Evolutionary conservation across 371 early-diverging fungal species (phyloP).

Genomic region (Mortierella sp.): DNA sequence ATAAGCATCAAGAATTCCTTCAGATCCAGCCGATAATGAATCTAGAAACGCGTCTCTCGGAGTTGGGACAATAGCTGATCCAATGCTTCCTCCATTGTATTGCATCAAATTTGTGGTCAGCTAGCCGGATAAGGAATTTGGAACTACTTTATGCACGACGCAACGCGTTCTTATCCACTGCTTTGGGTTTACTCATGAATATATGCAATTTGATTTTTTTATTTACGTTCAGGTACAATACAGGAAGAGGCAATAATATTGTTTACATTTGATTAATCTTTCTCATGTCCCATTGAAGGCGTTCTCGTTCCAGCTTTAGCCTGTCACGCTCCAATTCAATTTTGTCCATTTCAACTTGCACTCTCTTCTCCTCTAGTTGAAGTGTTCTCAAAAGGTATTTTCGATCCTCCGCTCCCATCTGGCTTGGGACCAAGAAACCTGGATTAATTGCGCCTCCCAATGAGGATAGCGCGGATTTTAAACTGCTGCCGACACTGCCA

Average conservation of each 20-base stretch:
- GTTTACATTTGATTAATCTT: slow-evolving; percentile 8
- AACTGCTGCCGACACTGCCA: neutral
- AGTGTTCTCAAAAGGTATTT: slow-evolving; percentile 23
- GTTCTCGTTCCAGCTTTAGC: slow-evolving; percentile 31
- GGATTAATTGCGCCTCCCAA: neutral
- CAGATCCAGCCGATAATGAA: too few relatives aligned
- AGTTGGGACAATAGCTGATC: slow-evolving; percentile 1
- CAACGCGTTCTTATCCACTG: neutral
- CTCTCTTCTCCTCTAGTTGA: slow-evolving; percentile 37
- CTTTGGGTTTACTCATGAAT: neutral
- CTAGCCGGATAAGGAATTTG: neutral
- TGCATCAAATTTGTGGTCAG: neutral
- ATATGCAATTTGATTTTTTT: neutral
- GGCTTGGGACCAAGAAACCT: slow-evolving; percentile 18
- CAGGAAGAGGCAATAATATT: neutral
- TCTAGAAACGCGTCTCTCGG: too few relatives aligned
- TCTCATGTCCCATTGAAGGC: slow-evolving; percentile 43
- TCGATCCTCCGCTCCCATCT: slow-evolving; percentile 37
- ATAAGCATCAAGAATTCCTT: too few relatives aligned
- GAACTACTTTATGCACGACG: neutral
- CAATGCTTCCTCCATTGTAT: neutral
- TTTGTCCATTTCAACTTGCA: slow-evolving; percentile 42
- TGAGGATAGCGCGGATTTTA: neutral
- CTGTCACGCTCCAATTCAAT: slow-evolving; percentile 48
- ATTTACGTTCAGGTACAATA: too few relatives aligned